A percentile compares a stretch with the other conserved stretches of the same genome.
Evolutionary conservation across 2,329 filamentous ascomycete genomes (phyloP).

Genomic region (Huntiella abstrusa): DNA sequence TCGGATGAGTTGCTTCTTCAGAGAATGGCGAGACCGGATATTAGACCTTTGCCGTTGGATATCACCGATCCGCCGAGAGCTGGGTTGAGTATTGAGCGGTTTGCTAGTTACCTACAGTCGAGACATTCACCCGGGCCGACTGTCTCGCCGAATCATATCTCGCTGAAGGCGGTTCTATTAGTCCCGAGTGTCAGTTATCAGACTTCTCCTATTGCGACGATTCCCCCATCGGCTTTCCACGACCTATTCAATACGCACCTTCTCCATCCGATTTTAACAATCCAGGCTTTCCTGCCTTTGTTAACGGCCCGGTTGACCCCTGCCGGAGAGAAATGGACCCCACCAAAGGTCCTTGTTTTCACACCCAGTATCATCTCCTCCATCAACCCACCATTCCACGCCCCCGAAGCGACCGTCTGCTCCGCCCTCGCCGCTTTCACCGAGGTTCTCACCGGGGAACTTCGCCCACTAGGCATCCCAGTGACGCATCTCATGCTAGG

Average conservation of each 20-base stretch:
- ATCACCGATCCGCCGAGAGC: slow-evolving; percentile 56
- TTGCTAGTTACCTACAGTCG: slow-evolving; percentile 50
- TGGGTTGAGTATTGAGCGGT: slow-evolving; percentile 50
- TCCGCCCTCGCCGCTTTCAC: slow-evolving; percentile 77
- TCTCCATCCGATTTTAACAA: slow-evolving; percentile 70
- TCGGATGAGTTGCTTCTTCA: slow-evolving; percentile 72
- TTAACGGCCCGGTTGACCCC: slow-evolving; percentile 43
- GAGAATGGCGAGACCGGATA: slow-evolving; percentile 58
- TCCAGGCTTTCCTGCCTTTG: slow-evolving; percentile 75
- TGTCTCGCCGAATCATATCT: slow-evolving; percentile 55
- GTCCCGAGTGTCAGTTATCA: slow-evolving; percentile 69
- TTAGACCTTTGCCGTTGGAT: slow-evolving; percentile 66
- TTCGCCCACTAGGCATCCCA: slow-evolving; percentile 54
- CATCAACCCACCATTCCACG: slow-evolving; percentile 61
- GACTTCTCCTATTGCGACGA: slow-evolving; percentile 66
- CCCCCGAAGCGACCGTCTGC: slow-evolving; percentile 70
- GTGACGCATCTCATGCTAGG: slow-evolving; percentile 82
- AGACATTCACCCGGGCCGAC: slow-evolving; percentile 61
- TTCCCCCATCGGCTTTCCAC: slow-evolving; percentile 66
- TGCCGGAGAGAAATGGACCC: slow-evolving; percentile 30
- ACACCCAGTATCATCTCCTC: slow-evolving; percentile 67
- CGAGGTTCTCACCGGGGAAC: slow-evolving; percentile 59
- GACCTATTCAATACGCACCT: slow-evolving; percentile 87
- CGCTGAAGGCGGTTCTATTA: slow-evolving; percentile 62
- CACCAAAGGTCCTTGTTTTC: slow-evolving; percentile 54